Base-by-base conservation (phyloP, 306 rosid genomes). In the Lathyrus aphaca region DNA sequence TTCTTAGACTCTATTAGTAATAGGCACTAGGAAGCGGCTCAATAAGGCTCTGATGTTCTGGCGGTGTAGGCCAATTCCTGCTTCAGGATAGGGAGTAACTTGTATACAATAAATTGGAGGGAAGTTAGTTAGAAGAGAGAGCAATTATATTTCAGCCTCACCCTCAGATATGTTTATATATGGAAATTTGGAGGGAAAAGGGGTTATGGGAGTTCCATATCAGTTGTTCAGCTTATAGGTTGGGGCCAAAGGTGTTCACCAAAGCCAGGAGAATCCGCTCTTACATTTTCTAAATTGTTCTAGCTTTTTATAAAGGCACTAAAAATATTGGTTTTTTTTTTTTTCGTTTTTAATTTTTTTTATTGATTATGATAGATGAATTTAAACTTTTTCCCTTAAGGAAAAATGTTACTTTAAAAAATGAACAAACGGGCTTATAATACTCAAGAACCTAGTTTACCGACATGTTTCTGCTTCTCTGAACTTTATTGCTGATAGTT, bases 401-500 rank as follows among this genome's bases (percentile, higher is more conserved):
- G n/a, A 17, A 12, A 48, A 17, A 12, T 10, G 4, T 66, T 30
- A 30, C 14, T 64, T 45, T 46, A n/a, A 11, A 49, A n/a, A 23
- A 18, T 19, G 42, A 67, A 17, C 1, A 49, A 18, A 42, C 27
- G 1, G 17, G 32, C 60, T 49, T 32, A 16, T 66, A 25, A 1
- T 66, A 43, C 37, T 66, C 27, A 7, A 46, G 66, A 62, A 72
- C 49, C 32, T 73, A 45, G 58, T 68, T 68, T 38, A 45, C 65
- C 23, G 16, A 17, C 32, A 6, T 45, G 27, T 25, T 23, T 11
- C 51, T 50, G 39, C 66, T 54, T 37, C 46, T 66, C 63, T 66
- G 58, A 44, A 63, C 42, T 64, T 49, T 27, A 37, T 32, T 80
- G 75, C 83, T 85, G 65, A 77, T 72, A 37, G 14, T 74, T 78